Evolutionary conservation across 352 stramenopile species (phyloP).

Genomic region (Pythium biforme): DNA sequence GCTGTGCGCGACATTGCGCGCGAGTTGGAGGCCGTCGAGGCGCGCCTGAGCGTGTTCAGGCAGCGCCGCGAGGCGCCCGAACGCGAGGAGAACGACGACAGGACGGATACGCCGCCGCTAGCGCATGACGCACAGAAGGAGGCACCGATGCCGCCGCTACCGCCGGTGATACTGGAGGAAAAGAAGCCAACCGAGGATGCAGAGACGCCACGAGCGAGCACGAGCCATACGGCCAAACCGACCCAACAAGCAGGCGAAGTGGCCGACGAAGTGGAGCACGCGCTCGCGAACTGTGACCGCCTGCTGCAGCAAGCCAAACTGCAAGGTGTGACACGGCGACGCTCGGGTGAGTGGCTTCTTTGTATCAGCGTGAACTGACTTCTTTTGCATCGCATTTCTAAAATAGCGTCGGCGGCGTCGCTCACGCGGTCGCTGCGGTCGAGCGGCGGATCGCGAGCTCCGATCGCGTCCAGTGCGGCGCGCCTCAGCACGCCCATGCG

Average conservation of each 20-base stretch:
- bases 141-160: too few species aligned
- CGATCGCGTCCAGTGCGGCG: background rate
- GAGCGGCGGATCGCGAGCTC: background rate
- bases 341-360: too few species aligned
- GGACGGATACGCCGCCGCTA: too few species aligned
- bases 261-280: conserved; percentile 51
- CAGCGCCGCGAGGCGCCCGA: background rate
- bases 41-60: conserved; percentile 34
- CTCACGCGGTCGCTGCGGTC: conserved; percentile 9
- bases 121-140: too few species aligned
- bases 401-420: conserved; percentile 17
- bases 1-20: conserved; percentile 8
- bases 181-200: too few species aligned
- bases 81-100: too few species aligned
- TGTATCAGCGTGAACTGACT: too few species aligned
- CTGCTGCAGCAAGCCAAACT: conserved; percentile 36
- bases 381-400: too few species aligned
- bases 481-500: background rate
- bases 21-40: conserved; percentile 18
- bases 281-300: conserved; percentile 49
- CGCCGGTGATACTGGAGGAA: too few species aligned
- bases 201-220: too few species aligned
- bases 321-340: conserved; percentile 20
- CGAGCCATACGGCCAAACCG: background rate
- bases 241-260: conserved; percentile 41